phyloP scores from a whole-genome alignment of 306 rosid genomes.

The barrel medic (Medicago truncatula) region MtrunA17r5.0-ANR NC_053048.1:26683501-26684000 shows the following conservation, averaged over 20 bases:
- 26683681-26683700: constrained; percentile 68
- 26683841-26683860: constrained; percentile 81
- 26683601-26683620: constrained; percentile 75
- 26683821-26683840: constrained; percentile 75
- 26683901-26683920: constrained; percentile 80
- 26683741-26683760: constrained; percentile 84
- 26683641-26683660: constrained; percentile 83
- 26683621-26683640: constrained; percentile 77
- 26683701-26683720: constrained; percentile 83
- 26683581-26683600: constrained; percentile 68
- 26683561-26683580: constrained; percentile 71
- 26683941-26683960: constrained; percentile 33
- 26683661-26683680: constrained; percentile 66
- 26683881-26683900: constrained; percentile 88
- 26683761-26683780: constrained; percentile 74
- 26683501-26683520: constrained; percentile 74
- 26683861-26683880: constrained; percentile 78
- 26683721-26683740: constrained; percentile 70
- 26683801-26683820: constrained; percentile 81
- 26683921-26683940: constrained; percentile 27
- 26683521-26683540: constrained; percentile 72
- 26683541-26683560: constrained; percentile 72
- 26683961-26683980: neutral
- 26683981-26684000: constrained; percentile 10
- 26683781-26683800: constrained; percentile 75